A percentile compares a stretch with the other conserved stretches of the same genome.
Conservation (phyloP, 768 basidiomycete genomes). For the Fistulinella prunicolor region DNA sequence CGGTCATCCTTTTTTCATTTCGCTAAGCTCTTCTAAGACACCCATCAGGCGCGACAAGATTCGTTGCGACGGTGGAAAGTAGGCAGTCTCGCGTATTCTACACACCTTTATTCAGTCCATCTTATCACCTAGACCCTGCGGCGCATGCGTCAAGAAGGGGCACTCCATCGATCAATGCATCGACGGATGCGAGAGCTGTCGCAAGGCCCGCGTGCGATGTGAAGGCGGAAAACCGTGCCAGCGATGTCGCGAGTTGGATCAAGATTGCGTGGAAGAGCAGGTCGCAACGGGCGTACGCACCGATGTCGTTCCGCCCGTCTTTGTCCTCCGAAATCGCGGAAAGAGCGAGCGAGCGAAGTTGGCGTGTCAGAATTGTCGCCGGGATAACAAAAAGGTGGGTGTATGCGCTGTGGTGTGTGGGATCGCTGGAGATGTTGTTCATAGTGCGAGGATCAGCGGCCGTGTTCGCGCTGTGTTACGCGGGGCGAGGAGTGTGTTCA, state of each 20-base stretch:
- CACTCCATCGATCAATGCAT: conserved; percentile 51
- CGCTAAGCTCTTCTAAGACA: not conserved
- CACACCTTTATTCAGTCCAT: not conserved
- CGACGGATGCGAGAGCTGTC: conserved; percentile 60
- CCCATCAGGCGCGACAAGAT: conserved; percentile 55
- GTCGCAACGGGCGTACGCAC: conserved; percentile 20
- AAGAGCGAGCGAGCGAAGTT: conserved; percentile 52
- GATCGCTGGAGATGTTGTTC: not conserved
- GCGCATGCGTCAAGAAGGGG: conserved; percentile 55
- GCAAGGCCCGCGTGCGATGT: conserved; percentile 46
- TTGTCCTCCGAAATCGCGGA: conserved; percentile 28
- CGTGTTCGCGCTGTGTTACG: conserved; percentile 56
- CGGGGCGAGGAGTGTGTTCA: conserved; percentile 56
- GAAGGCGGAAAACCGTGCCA: conserved; percentile 38
- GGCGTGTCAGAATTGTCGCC: conserved; percentile 58
- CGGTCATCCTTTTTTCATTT: not conserved
- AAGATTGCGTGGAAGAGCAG: conserved; percentile 48
- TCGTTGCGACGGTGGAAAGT: conserved; percentile 56
- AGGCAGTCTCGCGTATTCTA: conserved; percentile 11
- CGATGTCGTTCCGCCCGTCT: conserved; percentile 22
- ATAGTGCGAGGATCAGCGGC: conserved; percentile 62
- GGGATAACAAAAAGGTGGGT: conserved; percentile 63
- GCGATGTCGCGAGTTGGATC: conserved; percentile 33
- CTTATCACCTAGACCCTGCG: conserved; percentile 47
- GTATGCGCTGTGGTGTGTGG: not conserved